phyloP scores from a whole-genome alignment of 2,329 filamentous ascomycete species.

The Diaporthe vaccinii region DNA sequence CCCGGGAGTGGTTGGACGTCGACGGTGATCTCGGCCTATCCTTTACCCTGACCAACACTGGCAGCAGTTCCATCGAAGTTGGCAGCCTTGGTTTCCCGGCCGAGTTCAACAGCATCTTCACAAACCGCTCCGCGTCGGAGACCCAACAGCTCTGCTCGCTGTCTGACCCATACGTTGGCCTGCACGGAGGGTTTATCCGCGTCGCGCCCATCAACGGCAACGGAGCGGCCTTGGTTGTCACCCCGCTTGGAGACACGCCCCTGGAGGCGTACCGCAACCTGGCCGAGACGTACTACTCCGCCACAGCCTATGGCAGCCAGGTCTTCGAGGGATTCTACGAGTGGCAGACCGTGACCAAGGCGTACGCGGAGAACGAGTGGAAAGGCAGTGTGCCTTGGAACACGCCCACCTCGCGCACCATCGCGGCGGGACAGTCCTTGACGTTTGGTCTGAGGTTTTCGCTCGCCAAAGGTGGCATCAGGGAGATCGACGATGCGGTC shows the following conservation, averaged over 20 bases:
- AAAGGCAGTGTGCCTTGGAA: slow-evolving; percentile 66
- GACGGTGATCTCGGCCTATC: slow-evolving; percentile 64
- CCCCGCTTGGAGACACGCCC: slow-evolving; percentile 60
- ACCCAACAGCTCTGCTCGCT: slow-evolving; percentile 66
- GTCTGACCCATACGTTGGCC: slow-evolving; percentile 71
- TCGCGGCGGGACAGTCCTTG: slow-evolving; percentile 60
- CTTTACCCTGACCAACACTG: slow-evolving; percentile 64
- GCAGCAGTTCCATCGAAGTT: slow-evolving; percentile 59
- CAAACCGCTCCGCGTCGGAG: slow-evolving; percentile 59
- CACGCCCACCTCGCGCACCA: slow-evolving; percentile 58
- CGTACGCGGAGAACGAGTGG: slow-evolving; percentile 71
- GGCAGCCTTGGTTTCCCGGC: slow-evolving; percentile 70
- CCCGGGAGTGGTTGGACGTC: slow-evolving; percentile 64
- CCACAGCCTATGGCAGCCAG: slow-evolving; percentile 63
- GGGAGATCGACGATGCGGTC: slow-evolving; percentile 62
- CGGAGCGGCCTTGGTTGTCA: slow-evolving; percentile 67
- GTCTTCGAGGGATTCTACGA: slow-evolving; percentile 73
- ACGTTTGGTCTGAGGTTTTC: slow-evolving; percentile 67
- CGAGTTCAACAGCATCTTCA: slow-evolving; percentile 75
- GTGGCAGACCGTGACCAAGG: slow-evolving; percentile 68
- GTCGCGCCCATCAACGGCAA: slow-evolving; percentile 65
- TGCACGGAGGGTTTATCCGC: slow-evolving; percentile 70
- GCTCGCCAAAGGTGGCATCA: slow-evolving; percentile 57
- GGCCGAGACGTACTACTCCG: slow-evolving; percentile 56
- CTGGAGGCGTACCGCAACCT: slow-evolving; percentile 70